Percentiles rank a stretch among this genome's conserved stretches.
These are phyloP conservation scores for Cymodocea nodosa DNA, from an alignment of 116 monocot genomes.

Conservation along the genomic window DNA sequence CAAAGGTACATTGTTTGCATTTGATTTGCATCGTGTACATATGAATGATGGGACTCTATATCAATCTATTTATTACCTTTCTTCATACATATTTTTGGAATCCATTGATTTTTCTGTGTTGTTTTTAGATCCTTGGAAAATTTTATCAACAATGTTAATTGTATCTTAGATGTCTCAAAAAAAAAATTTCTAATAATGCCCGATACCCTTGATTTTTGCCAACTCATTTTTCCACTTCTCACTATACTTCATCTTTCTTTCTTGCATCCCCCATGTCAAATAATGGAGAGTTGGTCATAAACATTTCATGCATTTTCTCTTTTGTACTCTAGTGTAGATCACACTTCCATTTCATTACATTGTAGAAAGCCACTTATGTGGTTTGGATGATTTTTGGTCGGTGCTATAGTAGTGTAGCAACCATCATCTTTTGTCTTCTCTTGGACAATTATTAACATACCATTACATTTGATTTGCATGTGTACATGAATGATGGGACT, in stretches of 20 bases:
- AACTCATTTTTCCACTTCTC: background rate
- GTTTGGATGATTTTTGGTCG: background rate
- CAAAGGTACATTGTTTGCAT: no score
- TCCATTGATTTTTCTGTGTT: no score
- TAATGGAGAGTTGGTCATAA: background rate
- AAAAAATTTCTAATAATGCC: constrained; percentile 39
- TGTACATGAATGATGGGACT: background rate
- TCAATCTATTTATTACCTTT: no score
- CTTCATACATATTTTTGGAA: no score
- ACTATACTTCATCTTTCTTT: background rate
- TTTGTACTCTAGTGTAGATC: constrained; percentile 1
- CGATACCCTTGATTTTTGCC: constrained; percentile 28
- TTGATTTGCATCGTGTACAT: background rate
- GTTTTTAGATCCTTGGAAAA: no score
- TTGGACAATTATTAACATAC: no score
- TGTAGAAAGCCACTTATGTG: background rate
- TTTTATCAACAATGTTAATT: no score
- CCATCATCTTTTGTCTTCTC: no score
- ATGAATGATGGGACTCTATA: no score
- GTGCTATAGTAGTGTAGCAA: no score
- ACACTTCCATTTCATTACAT: background rate
- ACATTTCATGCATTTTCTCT: background rate
- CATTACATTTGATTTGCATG: background rate
- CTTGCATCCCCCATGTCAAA: background rate
- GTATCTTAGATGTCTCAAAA: no score